Evolutionary conservation across 495 filamentous ascomycete genomes (phyloP).

Genomic region (Thermothielavioides terrestris): DNA sequence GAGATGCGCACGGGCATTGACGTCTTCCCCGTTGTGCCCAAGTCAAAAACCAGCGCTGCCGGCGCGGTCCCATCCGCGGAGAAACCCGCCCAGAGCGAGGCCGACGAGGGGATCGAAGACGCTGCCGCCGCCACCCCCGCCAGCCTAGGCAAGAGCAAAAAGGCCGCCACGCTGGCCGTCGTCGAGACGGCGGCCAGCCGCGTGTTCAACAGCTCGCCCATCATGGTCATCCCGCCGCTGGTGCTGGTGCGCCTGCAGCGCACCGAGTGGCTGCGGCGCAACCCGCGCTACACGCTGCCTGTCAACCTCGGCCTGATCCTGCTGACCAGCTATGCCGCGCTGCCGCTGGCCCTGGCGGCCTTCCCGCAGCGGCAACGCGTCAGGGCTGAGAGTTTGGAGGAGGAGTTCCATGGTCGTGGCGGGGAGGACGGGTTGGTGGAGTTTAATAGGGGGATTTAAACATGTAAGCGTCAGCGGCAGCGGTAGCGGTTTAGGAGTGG

Average conservation of each 20-base stretch:
- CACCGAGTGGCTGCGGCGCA: slow-evolving; percentile 60
- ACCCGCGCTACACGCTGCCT: slow-evolving; percentile 63
- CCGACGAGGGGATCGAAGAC: not conserved
- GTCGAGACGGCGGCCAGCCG: slow-evolving; percentile 82
- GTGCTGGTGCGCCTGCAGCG: slow-evolving; percentile 74
- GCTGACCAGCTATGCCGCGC: slow-evolving; percentile 68
- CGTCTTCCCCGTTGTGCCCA: slow-evolving; percentile 67
- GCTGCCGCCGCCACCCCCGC: slow-evolving; percentile 6
- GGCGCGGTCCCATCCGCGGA: not conserved
- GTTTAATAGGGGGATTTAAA: slow-evolving; percentile 83
- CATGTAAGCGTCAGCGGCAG: not conserved
- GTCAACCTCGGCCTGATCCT: slow-evolving; percentile 80
- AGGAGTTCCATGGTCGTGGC: slow-evolving; percentile 72
- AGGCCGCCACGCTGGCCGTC: slow-evolving; percentile 80
- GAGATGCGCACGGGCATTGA: slow-evolving; percentile 92
- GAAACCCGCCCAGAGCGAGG: not conserved
- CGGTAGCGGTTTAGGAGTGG: not conserved
- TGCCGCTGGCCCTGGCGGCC: slow-evolving; percentile 78
- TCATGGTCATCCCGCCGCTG: slow-evolving; percentile 91
- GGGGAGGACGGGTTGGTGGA: slow-evolving; percentile 68
- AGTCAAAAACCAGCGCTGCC: slow-evolving; percentile 27
- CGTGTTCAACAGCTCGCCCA: slow-evolving; percentile 86
- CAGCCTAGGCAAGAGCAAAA: slow-evolving; percentile 74
- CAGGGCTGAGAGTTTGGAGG: slow-evolving; percentile 60
- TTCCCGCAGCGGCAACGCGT: slow-evolving; percentile 88